Base-by-base conservation (phyloP, 2,329 filamentous ascomycete species). In the Penicillium sp. region DNA sequence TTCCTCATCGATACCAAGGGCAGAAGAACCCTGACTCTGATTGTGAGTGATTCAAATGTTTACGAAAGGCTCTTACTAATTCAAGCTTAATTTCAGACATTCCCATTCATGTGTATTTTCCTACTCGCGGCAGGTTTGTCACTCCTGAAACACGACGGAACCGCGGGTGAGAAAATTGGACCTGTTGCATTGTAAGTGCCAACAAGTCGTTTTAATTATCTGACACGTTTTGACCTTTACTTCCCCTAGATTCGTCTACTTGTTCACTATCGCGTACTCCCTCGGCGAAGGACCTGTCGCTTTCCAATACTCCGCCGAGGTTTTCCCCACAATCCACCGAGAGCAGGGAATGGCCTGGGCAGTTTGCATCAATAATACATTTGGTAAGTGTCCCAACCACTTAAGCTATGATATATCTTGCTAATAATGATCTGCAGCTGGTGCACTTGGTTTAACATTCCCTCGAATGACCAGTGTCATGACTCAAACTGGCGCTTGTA, bases 1-100 rank as follows among this genome's bases (percentile, higher is more conserved):
- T 84, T 79, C 76, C 84, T 84, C 1, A 87, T 88, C 55, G 85
- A 88, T 62, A 86, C 83, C 0, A 86, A 81, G 56, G 85, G 84
- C n/a, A 80, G 85, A 39, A 79, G 85, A 44, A 75, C 81, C 3
- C 76, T 87, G 10, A 59, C 54, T 4, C 42, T 67, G 42, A 56
- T 58, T 41, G 63, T 65, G 18, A 58, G 63, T 56, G 0, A 3
- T 13, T 24, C 10, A 4, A 4, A 2, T 2, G 21, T 32, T 13
- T 2, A 2, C 2, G 11, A 8, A 13, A 21, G 38, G 16, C 1
- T 22, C 5, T 27, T 4, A 9, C 40, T 60, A 36, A 51, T 18
- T 4, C 11, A 29, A 24, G 4, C 16, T 24, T 73, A 84, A 1
- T 69, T 84, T 0, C 83, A 87, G 71, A 87, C 84, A 1, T 87